Percentiles rank a stretch among this genome's conserved stretches.
These are phyloP conservation scores for Phytophthora sansomeana DNA, from an alignment of 352 stramenopile species.

Conservation along the genomic window DNA sequence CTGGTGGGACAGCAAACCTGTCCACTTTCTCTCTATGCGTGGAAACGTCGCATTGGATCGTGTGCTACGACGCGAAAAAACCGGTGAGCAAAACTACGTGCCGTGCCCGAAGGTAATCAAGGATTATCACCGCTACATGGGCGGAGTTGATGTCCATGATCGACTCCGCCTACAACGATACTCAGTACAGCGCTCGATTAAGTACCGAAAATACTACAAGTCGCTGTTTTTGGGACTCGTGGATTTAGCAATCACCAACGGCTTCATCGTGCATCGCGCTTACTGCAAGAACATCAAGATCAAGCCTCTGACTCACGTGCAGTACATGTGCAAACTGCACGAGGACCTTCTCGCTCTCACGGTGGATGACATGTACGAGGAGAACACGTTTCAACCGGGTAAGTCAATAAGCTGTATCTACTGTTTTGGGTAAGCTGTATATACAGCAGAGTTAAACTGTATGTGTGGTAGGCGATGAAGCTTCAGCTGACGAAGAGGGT, in stretches of 20 bases:
- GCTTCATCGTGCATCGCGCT: slow-evolving; percentile 9
- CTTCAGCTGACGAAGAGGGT: not conserved
- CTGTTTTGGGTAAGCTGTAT: not conserved
- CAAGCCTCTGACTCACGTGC: not conserved
- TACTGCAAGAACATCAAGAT: not conserved
- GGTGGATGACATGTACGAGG: not conserved
- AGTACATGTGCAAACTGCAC: not conserved
- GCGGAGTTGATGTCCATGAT: not conserved
- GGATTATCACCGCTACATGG: not conserved
- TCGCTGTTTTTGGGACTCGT: slow-evolving; percentile 17
- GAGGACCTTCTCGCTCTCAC: not conserved
- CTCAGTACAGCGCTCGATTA: slow-evolving; percentile 22
- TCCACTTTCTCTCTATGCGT: not conserved
- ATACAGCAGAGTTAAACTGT: not conserved
- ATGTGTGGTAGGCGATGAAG: not conserved
- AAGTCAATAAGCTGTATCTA: not conserved
- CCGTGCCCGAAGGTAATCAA: not conserved
- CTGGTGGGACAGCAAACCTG: not conserved
- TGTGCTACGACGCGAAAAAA: not conserved
- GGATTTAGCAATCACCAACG: slow-evolving; percentile 18
- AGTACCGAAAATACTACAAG: slow-evolving; percentile 27
- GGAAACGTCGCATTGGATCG: not conserved
- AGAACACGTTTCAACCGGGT: not conserved
- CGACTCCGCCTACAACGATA: slow-evolving; percentile 1
- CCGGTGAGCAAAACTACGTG: not conserved